Evolutionary conservation across 345 rosid species (phyloP).

Genomic region (Aquilaria yunnanensis): DNA sequence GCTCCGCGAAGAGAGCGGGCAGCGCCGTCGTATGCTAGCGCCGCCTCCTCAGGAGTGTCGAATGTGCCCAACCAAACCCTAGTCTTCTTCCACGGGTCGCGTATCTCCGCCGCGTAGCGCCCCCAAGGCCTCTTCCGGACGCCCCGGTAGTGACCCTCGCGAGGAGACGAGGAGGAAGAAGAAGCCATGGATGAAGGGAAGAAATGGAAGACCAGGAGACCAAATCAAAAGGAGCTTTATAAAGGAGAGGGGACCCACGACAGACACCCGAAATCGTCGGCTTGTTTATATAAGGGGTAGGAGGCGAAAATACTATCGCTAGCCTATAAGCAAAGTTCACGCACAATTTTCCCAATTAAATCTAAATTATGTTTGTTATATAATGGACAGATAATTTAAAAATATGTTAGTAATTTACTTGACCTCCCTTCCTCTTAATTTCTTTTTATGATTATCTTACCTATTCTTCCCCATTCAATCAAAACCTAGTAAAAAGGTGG

Average conservation of each 20-base stretch:
- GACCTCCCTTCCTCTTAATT: constrained; percentile 2
- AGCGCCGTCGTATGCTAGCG: constrained; percentile 91
- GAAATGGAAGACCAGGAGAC: not conserved
- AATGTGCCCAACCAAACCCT: constrained; percentile 96
- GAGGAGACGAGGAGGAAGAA: constrained; percentile 47
- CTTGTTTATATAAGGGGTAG: constrained; percentile 5
- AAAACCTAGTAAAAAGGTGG: too few species aligned
- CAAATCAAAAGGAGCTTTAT: not conserved
- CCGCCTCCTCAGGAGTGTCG: constrained; percentile 96
- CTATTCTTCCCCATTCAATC: constrained; percentile 6
- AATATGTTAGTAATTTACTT: not conserved
- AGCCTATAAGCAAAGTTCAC: too few species aligned
- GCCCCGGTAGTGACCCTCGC: constrained; percentile 81
- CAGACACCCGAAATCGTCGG: constrained; percentile 72
- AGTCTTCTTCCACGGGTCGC: constrained; percentile 96
- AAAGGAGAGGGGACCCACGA: constrained; percentile 28
- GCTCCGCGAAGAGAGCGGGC: constrained; percentile 88
- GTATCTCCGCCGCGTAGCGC: constrained; percentile 92
- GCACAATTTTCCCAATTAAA: too few species aligned
- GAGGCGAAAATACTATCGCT: too few species aligned
- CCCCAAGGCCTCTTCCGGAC: constrained; percentile 99
- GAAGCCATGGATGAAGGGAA: not conserved
- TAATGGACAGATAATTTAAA: too few species aligned
- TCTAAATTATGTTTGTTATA: too few species aligned
- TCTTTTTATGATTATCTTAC: not conserved